Percentiles rank a stretch among this genome's conserved stretches.
These are phyloP conservation scores for Cytospora piceicola DNA, from an alignment of 2,329 filamentous ascomycete species.

Conservation along the genomic window DNA sequence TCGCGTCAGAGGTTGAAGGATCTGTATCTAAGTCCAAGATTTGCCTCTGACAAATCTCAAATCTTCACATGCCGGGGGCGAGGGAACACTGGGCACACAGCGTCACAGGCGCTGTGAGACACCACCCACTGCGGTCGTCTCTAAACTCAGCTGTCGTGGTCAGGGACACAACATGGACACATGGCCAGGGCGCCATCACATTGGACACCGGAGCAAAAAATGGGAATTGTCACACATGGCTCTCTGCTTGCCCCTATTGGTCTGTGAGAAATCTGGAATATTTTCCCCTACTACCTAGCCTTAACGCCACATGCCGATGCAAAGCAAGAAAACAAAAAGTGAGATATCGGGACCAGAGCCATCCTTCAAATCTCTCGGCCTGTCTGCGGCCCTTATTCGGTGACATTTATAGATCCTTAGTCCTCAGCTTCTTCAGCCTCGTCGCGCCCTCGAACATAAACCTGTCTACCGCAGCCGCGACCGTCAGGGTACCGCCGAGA, in stretches of 20 bases:
- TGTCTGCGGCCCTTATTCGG: not conserved
- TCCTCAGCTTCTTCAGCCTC: conserved; percentile 82
- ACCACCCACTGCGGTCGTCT: not conserved
- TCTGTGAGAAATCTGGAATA: conserved; percentile 1
- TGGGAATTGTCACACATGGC: not conserved
- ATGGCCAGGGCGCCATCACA: not conserved
- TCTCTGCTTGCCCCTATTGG: not conserved
- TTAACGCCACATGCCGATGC: conserved; percentile 32
- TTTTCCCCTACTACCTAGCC: conserved; percentile 26
- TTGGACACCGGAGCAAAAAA: not conserved
- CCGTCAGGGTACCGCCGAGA: conserved; percentile 91
- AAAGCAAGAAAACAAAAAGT: conserved; percentile 17
- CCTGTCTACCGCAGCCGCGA: conserved; percentile 90
- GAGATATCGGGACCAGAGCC: conserved; percentile 5
- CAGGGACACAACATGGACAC: conserved; percentile 10
- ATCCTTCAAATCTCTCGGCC: not conserved
- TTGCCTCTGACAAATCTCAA: not conserved
- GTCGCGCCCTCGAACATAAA: conserved; percentile 87
- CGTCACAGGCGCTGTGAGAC: not conserved
- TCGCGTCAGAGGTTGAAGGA: not conserved
- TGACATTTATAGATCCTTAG: conserved; percentile 57
- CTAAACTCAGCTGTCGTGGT: not conserved
- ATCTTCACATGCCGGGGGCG: not conserved
- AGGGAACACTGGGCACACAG: not conserved
- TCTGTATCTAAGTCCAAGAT: not conserved